Evolutionary conservation across 345 rosid genomes (phyloP), one percentile per base, ranked within the genome.

Genomic region (Brassica nigra): DNA sequence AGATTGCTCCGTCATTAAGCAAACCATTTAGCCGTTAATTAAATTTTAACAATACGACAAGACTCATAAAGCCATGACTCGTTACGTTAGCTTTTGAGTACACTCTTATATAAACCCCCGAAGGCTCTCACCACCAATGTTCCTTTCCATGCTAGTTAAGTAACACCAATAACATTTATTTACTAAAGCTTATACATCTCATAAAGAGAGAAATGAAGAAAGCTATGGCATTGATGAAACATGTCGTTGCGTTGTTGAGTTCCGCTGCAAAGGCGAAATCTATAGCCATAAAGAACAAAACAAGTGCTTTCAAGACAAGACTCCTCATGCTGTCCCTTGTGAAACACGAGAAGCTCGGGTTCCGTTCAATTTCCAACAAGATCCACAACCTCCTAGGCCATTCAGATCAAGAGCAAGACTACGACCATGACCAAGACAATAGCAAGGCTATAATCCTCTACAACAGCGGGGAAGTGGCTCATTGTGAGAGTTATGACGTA

Each of bases 191-290:
- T 76, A 8, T 20, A 12, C n/a, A 16, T 70, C 66, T 63, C 42
- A 8, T 16, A 80, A 77, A 70, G 62, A n/a, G 69, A 27, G 72
- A 47, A 8, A 88, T 88, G 97, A 94, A 89, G 91, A 92, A 79
- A 81, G 88, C 86, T 31, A 76, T 88, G 55, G 83, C 83, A 62
- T 83, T 89, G 78, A 77, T 94, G 86, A 94, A 92, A 79, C 80
- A 71, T n/a, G 66, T 90, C 31, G 39, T 86, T 59, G 77, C 86
- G 0, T 37, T 84, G 16, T 20, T 94, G 80, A 81, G 74, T 27
- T 84, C 97, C 0, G 29, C 27, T 16, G 61, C 61, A 54, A 54
- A 16, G 61, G 61, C 61, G 10, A 54, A 16, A 6, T 54, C 61
- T 16, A 54, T 54, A 15, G 61, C 61, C 10, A 54, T 88, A 44